phyloP scores from a whole-genome alignment of 1,284 basidiomycete species.

The Ganoderma sinense region DNA sequence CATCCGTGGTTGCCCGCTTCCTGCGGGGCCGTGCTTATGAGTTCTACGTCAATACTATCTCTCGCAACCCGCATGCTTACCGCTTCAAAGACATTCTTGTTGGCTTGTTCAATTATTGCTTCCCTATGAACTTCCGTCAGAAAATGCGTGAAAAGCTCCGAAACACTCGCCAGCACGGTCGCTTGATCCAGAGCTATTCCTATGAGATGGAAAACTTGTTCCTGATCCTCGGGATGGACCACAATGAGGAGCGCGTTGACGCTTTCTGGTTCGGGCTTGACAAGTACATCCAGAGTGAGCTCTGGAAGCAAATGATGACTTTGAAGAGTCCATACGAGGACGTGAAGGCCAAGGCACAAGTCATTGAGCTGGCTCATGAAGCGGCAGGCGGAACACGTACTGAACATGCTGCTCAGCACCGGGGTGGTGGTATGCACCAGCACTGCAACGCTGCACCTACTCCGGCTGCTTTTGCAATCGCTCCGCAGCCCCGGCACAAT shows the following conservation, averaged over 20 bases:
- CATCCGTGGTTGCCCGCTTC: slow-evolving; percentile 19
- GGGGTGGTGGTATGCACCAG: not conserved
- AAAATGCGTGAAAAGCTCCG: slow-evolving; percentile 30
- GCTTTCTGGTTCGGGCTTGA: slow-evolving; percentile 45
- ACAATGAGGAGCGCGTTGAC: slow-evolving; percentile 40
- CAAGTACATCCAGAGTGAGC: slow-evolving; percentile 35
- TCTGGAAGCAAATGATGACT: slow-evolving; percentile 40
- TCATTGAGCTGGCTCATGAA: slow-evolving; percentile 23
- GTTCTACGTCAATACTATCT: slow-evolving; percentile 48
- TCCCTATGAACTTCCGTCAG: slow-evolving; percentile 46
- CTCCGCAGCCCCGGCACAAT: too few species aligned
- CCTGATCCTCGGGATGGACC: slow-evolving; percentile 39
- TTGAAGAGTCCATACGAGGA: slow-evolving; percentile 25
- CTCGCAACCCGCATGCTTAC: slow-evolving; percentile 34
- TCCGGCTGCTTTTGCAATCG: not conserved
- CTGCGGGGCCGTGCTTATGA: slow-evolving; percentile 45
- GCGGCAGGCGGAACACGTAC: not conserved
- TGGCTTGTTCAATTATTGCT: slow-evolving; percentile 52
- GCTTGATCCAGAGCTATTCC: slow-evolving; percentile 35
- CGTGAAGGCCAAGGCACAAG: slow-evolving; percentile 14
- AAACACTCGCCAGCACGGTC: slow-evolving; percentile 24
- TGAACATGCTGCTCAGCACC: not conserved
- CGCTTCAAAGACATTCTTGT: slow-evolving; percentile 40
- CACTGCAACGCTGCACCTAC: not conserved
- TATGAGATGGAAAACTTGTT: slow-evolving; percentile 43